Evolutionary conservation across 306 rosid species (phyloP).

Genomic region (Prinsepia uniflora): DNA sequence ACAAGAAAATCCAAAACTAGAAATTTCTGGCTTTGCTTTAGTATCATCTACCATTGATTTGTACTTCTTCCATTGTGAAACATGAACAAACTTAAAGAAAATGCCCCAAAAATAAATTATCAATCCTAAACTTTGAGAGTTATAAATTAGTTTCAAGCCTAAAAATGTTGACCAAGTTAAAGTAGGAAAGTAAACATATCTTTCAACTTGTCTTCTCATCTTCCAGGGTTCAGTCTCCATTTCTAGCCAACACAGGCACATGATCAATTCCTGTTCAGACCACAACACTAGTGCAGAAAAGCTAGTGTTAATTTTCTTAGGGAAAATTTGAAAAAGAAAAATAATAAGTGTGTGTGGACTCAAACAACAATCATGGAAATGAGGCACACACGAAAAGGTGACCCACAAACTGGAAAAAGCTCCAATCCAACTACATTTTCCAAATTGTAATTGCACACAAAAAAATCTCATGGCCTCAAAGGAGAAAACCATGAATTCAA

Average conservation of each 20-base stretch:
- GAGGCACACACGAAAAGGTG: conserved; percentile 23
- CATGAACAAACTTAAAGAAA: too few species aligned
- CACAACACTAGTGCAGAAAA: background rate
- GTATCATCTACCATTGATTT: conserved; percentile 70
- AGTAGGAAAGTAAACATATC: background rate
- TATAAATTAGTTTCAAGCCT: too few species aligned
- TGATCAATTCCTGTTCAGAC: conserved; percentile 6
- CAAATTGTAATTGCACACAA: conserved; percentile 16
- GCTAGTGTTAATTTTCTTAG: background rate
- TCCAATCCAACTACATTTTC: conserved; percentile 19
- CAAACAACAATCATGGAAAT: conserved; percentile 24
- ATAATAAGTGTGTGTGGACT: conserved; percentile 19
- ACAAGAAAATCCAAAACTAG: conserved; percentile 29
- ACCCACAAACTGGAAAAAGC: conserved; percentile 32
- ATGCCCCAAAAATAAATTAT: too few species aligned
- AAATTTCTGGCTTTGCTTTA: conserved; percentile 30
- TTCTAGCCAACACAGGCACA: conserved; percentile 11
- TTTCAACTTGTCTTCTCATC: conserved; percentile 8
- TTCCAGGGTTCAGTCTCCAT: background rate
- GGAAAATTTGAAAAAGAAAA: background rate
- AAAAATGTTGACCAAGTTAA: background rate
- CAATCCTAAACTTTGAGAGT: too few species aligned
- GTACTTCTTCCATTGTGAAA: conserved; percentile 65
- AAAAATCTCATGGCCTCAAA: conserved; percentile 21
- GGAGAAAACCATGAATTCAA: conserved; percentile 22